Percentiles rank a stretch among this genome's conserved stretches.
Conservation (phyloP, 2,329 filamentous ascomycete species). For the Penicillium sp. region DNA sequence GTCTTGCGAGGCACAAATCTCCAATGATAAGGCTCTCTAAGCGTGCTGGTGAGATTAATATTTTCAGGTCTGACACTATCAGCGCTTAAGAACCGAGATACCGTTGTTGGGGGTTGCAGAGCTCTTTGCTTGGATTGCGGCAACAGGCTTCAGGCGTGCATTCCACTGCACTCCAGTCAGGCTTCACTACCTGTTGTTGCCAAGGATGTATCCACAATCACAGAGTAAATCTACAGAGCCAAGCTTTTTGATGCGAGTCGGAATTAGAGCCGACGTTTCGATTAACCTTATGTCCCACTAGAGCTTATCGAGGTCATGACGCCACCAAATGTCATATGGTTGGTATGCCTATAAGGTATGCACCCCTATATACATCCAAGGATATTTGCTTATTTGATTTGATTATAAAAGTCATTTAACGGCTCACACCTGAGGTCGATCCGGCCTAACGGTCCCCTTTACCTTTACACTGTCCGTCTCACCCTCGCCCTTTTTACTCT, state of each 20-base stretch:
- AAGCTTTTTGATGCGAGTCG: too few species aligned
- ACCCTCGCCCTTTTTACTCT: conserved; percentile 58
- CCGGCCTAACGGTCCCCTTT: conserved; percentile 48
- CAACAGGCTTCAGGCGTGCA: neutral
- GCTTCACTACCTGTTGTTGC: neutral
- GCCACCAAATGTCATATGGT: neutral
- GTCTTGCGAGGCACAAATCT: neutral
- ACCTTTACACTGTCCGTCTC: conserved; percentile 54
- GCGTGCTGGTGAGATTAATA: neutral
- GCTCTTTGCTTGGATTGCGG: neutral
- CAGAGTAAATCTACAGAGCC: too few species aligned
- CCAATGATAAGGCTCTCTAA: neutral
- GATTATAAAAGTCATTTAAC: neutral
- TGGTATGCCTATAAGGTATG: neutral
- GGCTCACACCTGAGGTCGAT: conserved; percentile 21
- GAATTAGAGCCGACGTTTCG: neutral
- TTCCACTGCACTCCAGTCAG: neutral
- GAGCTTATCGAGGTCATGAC: too few species aligned
- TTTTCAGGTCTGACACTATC: neutral
- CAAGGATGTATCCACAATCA: neutral
- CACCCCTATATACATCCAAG: neutral
- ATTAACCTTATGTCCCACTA: neutral
- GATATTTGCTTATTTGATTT: neutral
- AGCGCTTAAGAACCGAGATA: neutral
- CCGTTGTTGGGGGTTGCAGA: neutral